Conservation (phyloP, 2,329 filamentous ascomycete species). For the Cercospora citrullina region DNA sequence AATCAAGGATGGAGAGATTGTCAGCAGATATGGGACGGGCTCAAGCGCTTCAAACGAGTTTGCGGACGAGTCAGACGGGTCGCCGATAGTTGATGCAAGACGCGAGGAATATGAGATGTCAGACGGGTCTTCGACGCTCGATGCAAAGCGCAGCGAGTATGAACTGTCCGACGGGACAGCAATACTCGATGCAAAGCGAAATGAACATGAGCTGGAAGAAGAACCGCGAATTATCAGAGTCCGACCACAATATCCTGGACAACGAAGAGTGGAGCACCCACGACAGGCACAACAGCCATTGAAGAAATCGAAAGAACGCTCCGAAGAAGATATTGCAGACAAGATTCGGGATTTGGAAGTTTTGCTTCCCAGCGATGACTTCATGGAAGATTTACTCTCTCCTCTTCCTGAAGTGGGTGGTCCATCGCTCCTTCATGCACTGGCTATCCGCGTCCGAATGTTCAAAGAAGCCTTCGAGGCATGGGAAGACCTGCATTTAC, state of each 20-base stretch:
- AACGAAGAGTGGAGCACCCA: neutral
- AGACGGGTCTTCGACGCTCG: no score
- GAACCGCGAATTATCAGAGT: neutral
- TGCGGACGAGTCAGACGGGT: neutral
- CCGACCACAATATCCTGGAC: neutral
- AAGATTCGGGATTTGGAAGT: neutral
- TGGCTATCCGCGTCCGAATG: constrained; percentile 17
- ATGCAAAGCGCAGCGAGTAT: no score
- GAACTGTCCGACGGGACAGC: neutral
- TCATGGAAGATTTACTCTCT: constrained; percentile 18
- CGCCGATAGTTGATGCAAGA: no score
- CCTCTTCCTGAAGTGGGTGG: constrained; percentile 19
- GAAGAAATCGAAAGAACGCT: neutral
- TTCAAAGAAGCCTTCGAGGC: constrained; percentile 22
- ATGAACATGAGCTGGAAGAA: neutral
- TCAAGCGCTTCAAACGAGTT: neutral
- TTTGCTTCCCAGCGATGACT: constrained; percentile 8
- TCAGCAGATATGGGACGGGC: neutral
- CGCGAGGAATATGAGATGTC: no score
- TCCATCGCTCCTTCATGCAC: constrained; percentile 17
- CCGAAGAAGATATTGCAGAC: neutral
- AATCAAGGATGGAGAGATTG: neutral
- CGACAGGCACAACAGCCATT: neutral
- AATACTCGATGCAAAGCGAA: neutral
- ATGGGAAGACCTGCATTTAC: constrained; percentile 23